Conservation (phyloP, 2,329 filamentous ascomycete genomes). For the Ascocoryne sarcoides region DNA sequence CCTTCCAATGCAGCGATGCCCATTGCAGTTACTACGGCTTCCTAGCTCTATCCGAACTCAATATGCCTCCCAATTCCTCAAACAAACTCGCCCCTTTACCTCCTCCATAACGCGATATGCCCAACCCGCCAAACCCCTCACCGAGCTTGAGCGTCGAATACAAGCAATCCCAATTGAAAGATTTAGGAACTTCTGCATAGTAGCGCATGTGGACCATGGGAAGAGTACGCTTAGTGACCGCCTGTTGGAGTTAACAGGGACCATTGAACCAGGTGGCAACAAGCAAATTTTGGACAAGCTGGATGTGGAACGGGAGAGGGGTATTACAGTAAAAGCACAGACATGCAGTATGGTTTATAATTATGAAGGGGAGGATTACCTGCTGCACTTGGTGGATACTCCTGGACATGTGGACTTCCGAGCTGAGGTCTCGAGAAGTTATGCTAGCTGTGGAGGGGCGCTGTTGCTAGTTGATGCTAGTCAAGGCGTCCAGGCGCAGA, state of each 20-base stretch:
- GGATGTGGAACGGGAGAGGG: slow-evolving; percentile 90
- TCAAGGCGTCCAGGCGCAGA: slow-evolving; percentile 95
- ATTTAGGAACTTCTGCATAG: slow-evolving; percentile 95
- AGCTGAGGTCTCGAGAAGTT: slow-evolving; percentile 90
- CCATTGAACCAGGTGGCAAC: slow-evolving; percentile 76
- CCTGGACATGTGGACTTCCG: slow-evolving; percentile 97
- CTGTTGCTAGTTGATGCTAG: slow-evolving; percentile 90
- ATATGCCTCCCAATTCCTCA: slow-evolving; percentile 23
- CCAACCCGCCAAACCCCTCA: slow-evolving; percentile 25
- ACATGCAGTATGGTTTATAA: slow-evolving; percentile 97
- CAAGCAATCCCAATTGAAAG: slow-evolving; percentile 68
- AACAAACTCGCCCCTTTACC: slow-evolving; percentile 19
- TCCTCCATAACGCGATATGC: slow-evolving; percentile 22
- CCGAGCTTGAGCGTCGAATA: slow-evolving; percentile 51
- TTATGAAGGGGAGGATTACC: slow-evolving; percentile 75
- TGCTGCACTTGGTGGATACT: slow-evolving; percentile 92
- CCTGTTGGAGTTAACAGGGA: slow-evolving; percentile 86
- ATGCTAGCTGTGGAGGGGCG: slow-evolving; percentile 91
- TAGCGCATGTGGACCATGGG: slow-evolving; percentile 97
- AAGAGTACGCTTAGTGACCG: slow-evolving; percentile 94
- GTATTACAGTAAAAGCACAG: slow-evolving; percentile 98
- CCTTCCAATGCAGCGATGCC: slow-evolving; percentile 30
- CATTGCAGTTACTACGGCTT: slow-evolving; percentile 26
- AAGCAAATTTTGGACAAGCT: slow-evolving; percentile 97
- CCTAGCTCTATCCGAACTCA: slow-evolving; percentile 25